phyloP scores from a whole-genome alignment of 2,329 filamentous ascomycete genomes.

The Colletotrichum eleusines region DNA sequence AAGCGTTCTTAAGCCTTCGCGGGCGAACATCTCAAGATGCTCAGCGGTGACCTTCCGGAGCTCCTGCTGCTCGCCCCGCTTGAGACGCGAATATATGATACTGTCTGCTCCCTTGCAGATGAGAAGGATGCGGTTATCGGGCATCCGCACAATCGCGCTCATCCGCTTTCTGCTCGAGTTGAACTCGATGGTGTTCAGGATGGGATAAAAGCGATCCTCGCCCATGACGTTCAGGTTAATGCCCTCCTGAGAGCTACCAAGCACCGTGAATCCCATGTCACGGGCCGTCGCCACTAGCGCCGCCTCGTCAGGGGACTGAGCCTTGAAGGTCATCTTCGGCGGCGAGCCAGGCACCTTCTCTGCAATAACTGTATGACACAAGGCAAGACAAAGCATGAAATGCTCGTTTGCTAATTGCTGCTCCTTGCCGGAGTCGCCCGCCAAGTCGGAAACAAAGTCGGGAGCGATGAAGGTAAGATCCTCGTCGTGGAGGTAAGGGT shows the following conservation, averaged over 20 bases:
- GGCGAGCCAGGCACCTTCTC: conserved; percentile 91
- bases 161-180: conserved; percentile 97
- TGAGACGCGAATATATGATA: conserved; percentile 93
- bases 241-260: conserved; percentile 82
- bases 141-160: conserved; percentile 97
- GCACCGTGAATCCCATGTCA: conserved; percentile 93
- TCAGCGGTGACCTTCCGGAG: conserved; percentile 87
- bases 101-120: conserved; percentile 99
- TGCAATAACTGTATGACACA: conserved; percentile 97
- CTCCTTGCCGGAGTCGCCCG: conserved; percentile 79
- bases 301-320: conserved; percentile 96
- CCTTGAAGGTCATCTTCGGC: conserved; percentile 93
- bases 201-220: conserved; percentile 83
- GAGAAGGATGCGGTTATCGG: conserved; percentile 86
- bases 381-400: conserved; percentile 93
- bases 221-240: conserved; percentile 90
- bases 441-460: conserved; percentile 86
- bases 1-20: conserved; percentile 93
- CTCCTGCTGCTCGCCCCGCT: conserved; percentile 85
- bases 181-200: conserved; percentile 96
- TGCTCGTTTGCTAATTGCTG: conserved; percentile 84
- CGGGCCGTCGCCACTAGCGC: conserved; percentile 93
- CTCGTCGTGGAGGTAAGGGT: conserved; percentile 91
- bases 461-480: conserved; percentile 93
- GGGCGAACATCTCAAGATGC: conserved; percentile 95